Percentiles rank a stretch among this genome's conserved stretches.
These are phyloP conservation scores for Cutaneotrichosporon arboriforme DNA, from an alignment of 1,284 basidiomycete genomes.

Conservation along the genomic window DNA sequence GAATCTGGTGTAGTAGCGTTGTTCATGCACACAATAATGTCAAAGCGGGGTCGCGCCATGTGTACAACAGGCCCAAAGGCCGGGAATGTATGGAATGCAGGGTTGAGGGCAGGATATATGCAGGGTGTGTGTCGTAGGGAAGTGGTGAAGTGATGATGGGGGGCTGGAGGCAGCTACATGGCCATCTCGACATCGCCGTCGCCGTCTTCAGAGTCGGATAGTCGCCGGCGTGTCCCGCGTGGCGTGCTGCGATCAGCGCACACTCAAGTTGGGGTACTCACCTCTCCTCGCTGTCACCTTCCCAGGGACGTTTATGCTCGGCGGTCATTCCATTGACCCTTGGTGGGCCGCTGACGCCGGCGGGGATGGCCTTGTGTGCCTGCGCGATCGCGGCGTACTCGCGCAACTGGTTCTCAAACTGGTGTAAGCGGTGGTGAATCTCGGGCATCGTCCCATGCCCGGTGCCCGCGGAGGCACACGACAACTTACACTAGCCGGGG, in stretches of 20 bases:
- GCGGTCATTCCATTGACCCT: no score
- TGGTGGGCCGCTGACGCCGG: not conserved
- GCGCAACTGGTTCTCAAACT: slow-evolving; percentile 81
- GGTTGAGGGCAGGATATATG: no score
- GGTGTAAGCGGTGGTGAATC: slow-evolving; percentile 26
- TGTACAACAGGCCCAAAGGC: no score
- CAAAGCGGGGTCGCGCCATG: no score
- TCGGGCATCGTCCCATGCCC: not conserved
- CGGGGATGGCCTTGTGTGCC: slow-evolving; percentile 30
- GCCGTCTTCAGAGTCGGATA: not conserved
- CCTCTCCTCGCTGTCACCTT: slow-evolving; percentile 7
- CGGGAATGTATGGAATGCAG: no score
- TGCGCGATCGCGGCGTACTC: slow-evolving; percentile 79
- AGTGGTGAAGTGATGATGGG: no score
- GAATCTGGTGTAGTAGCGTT: no score
- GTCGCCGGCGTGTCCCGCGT: not conserved
- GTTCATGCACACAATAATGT: no score
- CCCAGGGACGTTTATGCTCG: slow-evolving; percentile 19
- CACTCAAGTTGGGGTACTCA: not conserved
- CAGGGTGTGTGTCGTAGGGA: no score
- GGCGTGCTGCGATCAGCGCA: not conserved
- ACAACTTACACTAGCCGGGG: slow-evolving; percentile 62
- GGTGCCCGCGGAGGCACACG: not conserved
- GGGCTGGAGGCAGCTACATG: no score
- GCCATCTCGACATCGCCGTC: slow-evolving; percentile 1